These are phyloP conservation scores for Trametes hirsuta DNA, from an alignment of 1,284 basidiomycete genomes.

Conservation along the genomic window DNA sequence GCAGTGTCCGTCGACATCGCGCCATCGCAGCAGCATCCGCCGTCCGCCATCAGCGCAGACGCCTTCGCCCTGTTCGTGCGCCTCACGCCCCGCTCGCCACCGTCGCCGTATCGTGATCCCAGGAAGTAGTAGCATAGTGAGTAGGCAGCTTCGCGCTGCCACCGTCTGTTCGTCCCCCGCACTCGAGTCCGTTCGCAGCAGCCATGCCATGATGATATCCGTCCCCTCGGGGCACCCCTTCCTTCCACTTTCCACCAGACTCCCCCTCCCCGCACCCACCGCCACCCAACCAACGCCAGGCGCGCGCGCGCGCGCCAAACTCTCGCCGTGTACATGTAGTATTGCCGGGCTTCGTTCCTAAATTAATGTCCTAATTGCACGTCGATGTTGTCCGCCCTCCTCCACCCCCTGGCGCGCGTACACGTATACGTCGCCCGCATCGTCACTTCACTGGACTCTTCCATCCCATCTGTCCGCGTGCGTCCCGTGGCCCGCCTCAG, in stretches of 20 bases:
- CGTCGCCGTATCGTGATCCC: not conserved
- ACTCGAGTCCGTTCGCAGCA: not conserved
- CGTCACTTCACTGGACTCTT: not conserved
- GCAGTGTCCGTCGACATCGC: not conserved
- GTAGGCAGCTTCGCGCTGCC: not conserved
- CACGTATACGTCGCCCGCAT: not conserved
- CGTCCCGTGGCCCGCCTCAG: not conserved
- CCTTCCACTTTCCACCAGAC: not conserved
- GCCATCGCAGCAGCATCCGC: not conserved
- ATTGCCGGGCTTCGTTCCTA: slow-evolving; percentile 24
- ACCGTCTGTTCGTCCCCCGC: not conserved
- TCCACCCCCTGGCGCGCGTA: too few relatives aligned
- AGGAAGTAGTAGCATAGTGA: not conserved
- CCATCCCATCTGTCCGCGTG: not conserved
- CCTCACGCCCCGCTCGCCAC: not conserved
- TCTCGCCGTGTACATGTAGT: slow-evolving; percentile 26
- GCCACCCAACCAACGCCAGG: too few relatives aligned
- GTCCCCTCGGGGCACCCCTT: too few relatives aligned
- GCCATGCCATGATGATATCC: not conserved
- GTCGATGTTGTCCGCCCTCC: not conserved
- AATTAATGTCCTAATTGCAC: slow-evolving; percentile 26
- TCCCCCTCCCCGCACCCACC: not conserved
- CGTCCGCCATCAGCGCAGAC: not conserved
- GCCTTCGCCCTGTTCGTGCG: not conserved
- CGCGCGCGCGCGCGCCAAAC: not conserved